These are phyloP conservation scores for Aspergillus cristatus DNA, from an alignment of 495 filamentous ascomycete genomes.

Conservation along the genomic window DNA sequence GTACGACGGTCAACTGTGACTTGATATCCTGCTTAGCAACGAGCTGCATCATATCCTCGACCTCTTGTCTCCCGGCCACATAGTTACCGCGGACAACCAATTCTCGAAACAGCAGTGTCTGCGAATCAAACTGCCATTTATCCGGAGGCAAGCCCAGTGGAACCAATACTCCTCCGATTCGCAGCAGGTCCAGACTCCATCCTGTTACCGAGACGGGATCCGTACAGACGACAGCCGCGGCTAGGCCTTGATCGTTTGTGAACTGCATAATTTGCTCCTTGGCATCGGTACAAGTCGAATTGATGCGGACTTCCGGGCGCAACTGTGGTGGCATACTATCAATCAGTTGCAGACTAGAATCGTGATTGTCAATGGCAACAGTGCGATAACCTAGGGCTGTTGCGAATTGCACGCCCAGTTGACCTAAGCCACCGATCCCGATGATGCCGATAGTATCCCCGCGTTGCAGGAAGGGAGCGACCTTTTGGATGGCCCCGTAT, in stretches of 20 bases:
- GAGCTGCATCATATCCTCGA: conserved; percentile 6
- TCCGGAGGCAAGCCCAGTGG: conserved; percentile 3
- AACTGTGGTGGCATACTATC: neutral
- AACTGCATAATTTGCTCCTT: neutral
- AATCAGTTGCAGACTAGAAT: conserved; percentile 1
- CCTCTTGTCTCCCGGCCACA: conserved; percentile 2
- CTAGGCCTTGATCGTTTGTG: conserved; percentile 1
- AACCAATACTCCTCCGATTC: conserved; percentile 1
- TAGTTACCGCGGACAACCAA: conserved; percentile 2
- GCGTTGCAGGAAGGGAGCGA: conserved; percentile 7
- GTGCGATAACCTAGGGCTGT: conserved; percentile 37
- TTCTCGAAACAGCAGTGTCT: conserved; percentile 2
- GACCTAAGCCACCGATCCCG: conserved; percentile 46
- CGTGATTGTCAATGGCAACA: conserved; percentile 3
- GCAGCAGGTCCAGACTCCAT: conserved; percentile 3
- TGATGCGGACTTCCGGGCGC: neutral
- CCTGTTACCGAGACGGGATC: conserved; percentile 1
- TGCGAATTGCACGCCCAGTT: conserved; percentile 46
- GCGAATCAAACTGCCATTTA: conserved; percentile 3
- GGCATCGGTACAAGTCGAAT: neutral
- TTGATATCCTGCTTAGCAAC: neutral
- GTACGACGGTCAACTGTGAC: conserved; percentile 6
- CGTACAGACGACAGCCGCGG: conserved; percentile 2
- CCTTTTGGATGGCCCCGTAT: conserved; percentile 2
- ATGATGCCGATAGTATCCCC: conserved; percentile 36